Base-by-base conservation (phyloP, 192 early-diverging fungal genomes). In the Obelidium mucronatum region DNA sequence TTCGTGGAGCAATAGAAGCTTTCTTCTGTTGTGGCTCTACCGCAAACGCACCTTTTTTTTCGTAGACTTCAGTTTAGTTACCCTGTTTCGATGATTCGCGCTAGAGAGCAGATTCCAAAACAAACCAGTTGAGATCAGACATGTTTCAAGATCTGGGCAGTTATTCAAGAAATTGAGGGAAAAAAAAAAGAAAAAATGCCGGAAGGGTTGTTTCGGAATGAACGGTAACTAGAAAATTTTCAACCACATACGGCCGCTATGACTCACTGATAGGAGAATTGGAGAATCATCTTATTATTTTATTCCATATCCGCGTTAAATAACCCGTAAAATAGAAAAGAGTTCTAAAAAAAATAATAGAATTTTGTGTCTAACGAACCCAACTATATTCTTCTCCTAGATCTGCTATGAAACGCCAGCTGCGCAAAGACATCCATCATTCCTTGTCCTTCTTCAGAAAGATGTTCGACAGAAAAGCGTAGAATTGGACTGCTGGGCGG, bases 41-140 rank as follows among this genome's bases (percentile, higher is more conserved):
- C 44, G 44, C 44, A 48, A 48, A 48, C 19, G 44, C 44, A 48
- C 44, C 44, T 48, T 48, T 48, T 48, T n/a, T n/a, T n/a, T n/a
- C n/a, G n/a, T n/a, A n/a, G n/a, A n/a, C n/a, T n/a, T n/a, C n/a
- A 48, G 19, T 48, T 6, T 48, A 15, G 44, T 48, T 48, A 48
- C 11, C 19, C 19, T 15, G 44, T 48, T 48, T 48, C 44, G 11
- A 15, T 6, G 44, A 48, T 6, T 15, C 19, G n/a, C n/a, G n/a
- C n/a, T n/a, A n/a, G 19, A 48, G 44, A 19, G 8, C 11, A 48
- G 44, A 48, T 15, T 19, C 19, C 11, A 48, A 19, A 58, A 58
- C 55, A 58, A 8, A 58, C 55, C 55, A 58, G 55, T 58, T 58
- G 55, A 58, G 55, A 24, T 58, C 24, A 22, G 30, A 11, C 55